phyloP scores from a whole-genome alignment of 805 yeast genomes.

The Candida nemodendra region DNA sequence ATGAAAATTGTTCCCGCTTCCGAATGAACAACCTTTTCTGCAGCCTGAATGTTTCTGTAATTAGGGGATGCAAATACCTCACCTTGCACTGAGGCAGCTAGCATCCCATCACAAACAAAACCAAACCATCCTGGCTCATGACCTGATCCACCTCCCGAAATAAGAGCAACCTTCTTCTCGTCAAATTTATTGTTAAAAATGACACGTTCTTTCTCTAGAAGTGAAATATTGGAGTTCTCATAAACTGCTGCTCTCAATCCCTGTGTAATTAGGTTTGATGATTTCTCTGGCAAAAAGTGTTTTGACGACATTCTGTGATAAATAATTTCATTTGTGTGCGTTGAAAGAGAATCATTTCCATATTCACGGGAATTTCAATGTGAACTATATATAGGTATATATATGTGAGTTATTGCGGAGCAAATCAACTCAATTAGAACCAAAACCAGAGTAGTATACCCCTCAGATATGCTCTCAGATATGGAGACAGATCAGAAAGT shows the following conservation, averaged over 20 bases:
- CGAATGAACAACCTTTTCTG: slow-evolving; percentile 36
- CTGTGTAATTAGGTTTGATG: slow-evolving; percentile 34
- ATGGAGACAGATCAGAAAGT: not conserved
- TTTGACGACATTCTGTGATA: slow-evolving; percentile 33
- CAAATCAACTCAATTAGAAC: no score
- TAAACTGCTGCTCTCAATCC: slow-evolving; percentile 40
- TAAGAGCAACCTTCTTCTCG: slow-evolving; percentile 30
- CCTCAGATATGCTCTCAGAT: not conserved
- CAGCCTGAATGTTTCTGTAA: slow-evolving; percentile 37
- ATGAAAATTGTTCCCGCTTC: slow-evolving; percentile 36
- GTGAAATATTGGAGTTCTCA: slow-evolving; percentile 38
- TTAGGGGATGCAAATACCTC: slow-evolving; percentile 42
- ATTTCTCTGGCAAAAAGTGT: slow-evolving; percentile 40
- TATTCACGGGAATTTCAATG: not conserved
- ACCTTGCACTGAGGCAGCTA: slow-evolving; percentile 41
- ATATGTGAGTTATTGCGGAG: no score
- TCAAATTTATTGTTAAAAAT: slow-evolving; percentile 34
- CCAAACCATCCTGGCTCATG: slow-evolving; percentile 45
- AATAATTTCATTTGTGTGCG: not conserved
- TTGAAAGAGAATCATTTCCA: not conserved
- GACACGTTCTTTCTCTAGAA: slow-evolving; percentile 39
- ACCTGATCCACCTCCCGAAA: slow-evolving; percentile 44
- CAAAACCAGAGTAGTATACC: not conserved
- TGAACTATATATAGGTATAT: slow-evolving; percentile 1
- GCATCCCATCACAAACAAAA: slow-evolving; percentile 38